Base-by-base conservation (phyloP, 1,284 basidiomycete species). In the Sphaerobolus stellatus region DNA sequence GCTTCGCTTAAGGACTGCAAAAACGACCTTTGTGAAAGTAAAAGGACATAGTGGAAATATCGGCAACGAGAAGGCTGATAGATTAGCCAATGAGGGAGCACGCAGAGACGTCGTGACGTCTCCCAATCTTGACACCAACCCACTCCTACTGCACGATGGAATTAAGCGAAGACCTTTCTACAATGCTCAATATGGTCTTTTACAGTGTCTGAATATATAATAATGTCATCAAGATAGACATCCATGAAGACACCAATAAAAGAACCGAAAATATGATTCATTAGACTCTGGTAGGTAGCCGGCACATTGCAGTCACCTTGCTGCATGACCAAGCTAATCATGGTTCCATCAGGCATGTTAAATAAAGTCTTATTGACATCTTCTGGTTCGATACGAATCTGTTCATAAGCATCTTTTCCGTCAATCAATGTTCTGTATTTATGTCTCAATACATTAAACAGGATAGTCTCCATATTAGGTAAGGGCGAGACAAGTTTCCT, bases 1-100 rank as follows among this genome's bases (percentile, higher is more conserved):
- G 25, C 75, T 75, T 18, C 71, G 68, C 58, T 69, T 68, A 2
- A 48, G 40, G n/a, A n/a, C n/a, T n/a, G n/a, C n/a, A n/a, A n/a
- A n/a, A 13, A 74, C 68, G 0, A 71, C 71, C 0, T 63, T 8
- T 5, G 57, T 58, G 9, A 65, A 62, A 5, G 73, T 57, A 7
- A 69, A 52, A 27, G 67, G 68, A 0, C 72, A 71, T 0, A 72
- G 58, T 4, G 72, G 56, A 14, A 64, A 65, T 18, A 69, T 40
- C 24, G 60, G 44, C 0, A 29, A 8, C 1, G 57, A 58, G 4
- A 71, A 62, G 25, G 71, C 64, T 1, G 66, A 49, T n/a, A 69
- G 59, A 51, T 73, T 73, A 3, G 61, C 52, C 8, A 58, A 46
- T 8, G 60, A 61, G 28, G 65, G 58, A 57, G 58, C 68, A 0